These are phyloP conservation scores for Coemansia reversa DNA, from an alignment of 192 early-diverging fungal species.

Conservation along the genomic window DNA sequence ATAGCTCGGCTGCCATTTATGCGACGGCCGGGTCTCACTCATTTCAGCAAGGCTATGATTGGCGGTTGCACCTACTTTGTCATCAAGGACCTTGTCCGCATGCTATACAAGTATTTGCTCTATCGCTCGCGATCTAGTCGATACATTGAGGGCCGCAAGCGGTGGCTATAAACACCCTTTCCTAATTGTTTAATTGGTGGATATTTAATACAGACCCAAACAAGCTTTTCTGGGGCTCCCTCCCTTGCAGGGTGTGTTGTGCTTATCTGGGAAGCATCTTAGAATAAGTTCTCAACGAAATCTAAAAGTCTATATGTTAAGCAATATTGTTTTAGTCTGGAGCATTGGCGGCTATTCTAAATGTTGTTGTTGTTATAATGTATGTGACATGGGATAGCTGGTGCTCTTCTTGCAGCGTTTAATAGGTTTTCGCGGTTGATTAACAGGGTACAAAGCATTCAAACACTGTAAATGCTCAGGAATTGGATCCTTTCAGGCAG, in stretches of 20 bases:
- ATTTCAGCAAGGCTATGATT: slow-evolving; percentile 56
- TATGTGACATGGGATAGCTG: too few relatives aligned
- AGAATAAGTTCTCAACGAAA: background rate
- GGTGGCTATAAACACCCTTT: slow-evolving; percentile 9
- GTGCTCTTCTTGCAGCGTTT: too few relatives aligned
- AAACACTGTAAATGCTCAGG: too few relatives aligned
- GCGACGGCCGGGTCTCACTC: slow-evolving; percentile 50
- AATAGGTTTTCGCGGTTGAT: too few relatives aligned
- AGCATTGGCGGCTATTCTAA: too few relatives aligned
- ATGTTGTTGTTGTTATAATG: too few relatives aligned
- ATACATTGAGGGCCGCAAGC: slow-evolving; percentile 47
- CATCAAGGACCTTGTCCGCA: slow-evolving; percentile 59
- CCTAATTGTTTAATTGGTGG: background rate
- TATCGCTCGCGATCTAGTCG: slow-evolving; percentile 47
- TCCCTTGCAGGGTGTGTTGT: too few relatives aligned
- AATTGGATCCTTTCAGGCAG: too few relatives aligned
- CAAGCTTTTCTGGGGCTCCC: background rate
- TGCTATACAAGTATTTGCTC: slow-evolving; percentile 59
- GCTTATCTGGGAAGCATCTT: too few relatives aligned
- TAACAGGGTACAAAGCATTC: too few relatives aligned
- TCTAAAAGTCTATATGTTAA: background rate
- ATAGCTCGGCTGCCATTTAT: slow-evolving; percentile 55
- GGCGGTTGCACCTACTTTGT: slow-evolving; percentile 61
- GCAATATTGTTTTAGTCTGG: too few relatives aligned
- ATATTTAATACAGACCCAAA: background rate